Evolutionary conservation across 495 filamentous ascomycete genomes (phyloP), one percentile per base, ranked within the genome.

Genomic region (Coniosporium apollinis): DNA sequence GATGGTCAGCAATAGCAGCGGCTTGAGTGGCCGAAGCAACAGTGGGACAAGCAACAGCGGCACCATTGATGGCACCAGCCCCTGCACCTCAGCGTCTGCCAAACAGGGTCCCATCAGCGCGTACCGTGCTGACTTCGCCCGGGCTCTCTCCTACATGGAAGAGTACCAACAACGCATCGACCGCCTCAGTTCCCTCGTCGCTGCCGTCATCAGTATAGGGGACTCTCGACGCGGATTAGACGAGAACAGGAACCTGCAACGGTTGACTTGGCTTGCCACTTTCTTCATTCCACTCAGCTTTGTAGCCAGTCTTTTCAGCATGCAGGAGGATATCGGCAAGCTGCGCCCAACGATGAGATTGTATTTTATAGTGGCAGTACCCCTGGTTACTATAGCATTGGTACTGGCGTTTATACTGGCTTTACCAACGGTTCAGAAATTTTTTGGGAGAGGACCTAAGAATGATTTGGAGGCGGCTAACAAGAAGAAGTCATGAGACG

Each of bases 31-130:
- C n/a, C n/a, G n/a, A n/a, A n/a, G n/a, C n/a, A n/a, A n/a, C n/a
- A n/a, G n/a, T n/a, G n/a, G n/a, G n/a, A n/a, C n/a, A n/a, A n/a
- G n/a, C n/a, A n/a, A n/a, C n/a, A n/a, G n/a, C 45, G 36, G 9
- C 5, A n/a, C 22, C 44, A 4, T 26, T 41, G 9, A 16, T 20
- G 16, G 36, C 18, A 19, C 3, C 14, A 22, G 29, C 30, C 34
- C 28, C 25, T 38, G 60, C 61, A 10, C 49, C 68, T 14, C 65
- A 70, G 59, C 65, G 5, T 30, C n/a, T 70, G 46, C 30, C 38
- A 18, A 9, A 22, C 7, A 13, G 19, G 5, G 21, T 21, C 15
- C 22, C 18, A 21, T 34, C 29, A 20, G 16, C 16, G 17, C 34
- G 14, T 42, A 47, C 22, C 22, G 21, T 33, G 16, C 50, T 21